Percentiles rank a stretch among this genome's conserved stretches.
Conservation (phyloP, 768 basidiomycete genomes). For the Tremella fuciformis region DNA sequence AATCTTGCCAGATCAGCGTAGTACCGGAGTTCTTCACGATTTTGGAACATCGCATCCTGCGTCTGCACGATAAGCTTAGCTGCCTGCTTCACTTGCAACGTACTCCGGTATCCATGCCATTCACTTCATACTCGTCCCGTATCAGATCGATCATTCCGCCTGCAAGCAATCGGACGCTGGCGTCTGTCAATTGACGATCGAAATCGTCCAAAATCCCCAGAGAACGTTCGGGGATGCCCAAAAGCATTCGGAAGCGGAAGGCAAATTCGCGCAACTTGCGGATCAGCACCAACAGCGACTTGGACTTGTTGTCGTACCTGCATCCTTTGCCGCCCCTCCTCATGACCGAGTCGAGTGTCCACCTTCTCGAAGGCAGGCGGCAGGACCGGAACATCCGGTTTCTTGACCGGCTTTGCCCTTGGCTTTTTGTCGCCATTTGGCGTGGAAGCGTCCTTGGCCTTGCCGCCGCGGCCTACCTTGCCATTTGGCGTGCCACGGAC, state of each 20-base stretch:
- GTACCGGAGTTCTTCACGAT: conserved; percentile 40
- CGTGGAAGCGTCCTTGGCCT: background rate
- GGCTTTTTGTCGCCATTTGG: conserved; percentile 3
- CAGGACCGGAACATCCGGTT: conserved; percentile 11
- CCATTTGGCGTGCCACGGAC: conserved; percentile 4
- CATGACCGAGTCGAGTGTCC: conserved; percentile 24
- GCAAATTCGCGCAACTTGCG: conserved; percentile 38
- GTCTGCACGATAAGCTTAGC: conserved; percentile 10
- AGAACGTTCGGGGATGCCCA: conserved; percentile 31
- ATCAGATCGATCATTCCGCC: conserved; percentile 39
- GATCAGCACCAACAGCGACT: background rate
- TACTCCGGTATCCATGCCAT: conserved; percentile 23
- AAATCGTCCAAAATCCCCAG: conserved; percentile 37
- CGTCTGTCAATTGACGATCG: conserved; percentile 39
- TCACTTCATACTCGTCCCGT: conserved; percentile 26
- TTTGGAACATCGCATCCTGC: conserved; percentile 12
- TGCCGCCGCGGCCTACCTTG: background rate
- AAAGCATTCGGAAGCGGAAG: conserved; percentile 23
- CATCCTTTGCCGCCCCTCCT: conserved; percentile 34
- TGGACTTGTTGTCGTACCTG: conserved; percentile 15
- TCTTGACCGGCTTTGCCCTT: conserved; percentile 11
- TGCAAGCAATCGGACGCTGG: conserved; percentile 34
- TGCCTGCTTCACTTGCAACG: background rate
- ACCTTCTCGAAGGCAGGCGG: conserved; percentile 37
- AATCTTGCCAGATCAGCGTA: conserved; percentile 44